phyloP scores from a whole-genome alignment of 257 asterid species.

The Petunia secreta region DNA sequence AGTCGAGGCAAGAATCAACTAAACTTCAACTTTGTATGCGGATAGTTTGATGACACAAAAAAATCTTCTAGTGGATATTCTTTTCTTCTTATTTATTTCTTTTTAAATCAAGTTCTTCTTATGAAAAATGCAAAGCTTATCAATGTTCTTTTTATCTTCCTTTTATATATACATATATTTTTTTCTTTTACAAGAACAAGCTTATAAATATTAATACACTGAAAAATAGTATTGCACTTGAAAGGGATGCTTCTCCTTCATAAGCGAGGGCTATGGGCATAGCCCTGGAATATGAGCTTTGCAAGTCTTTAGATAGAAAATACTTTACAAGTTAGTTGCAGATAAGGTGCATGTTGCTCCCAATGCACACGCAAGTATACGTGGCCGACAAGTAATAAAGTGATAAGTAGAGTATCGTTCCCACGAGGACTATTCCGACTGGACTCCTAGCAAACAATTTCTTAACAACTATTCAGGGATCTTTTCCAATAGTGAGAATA shows the following conservation, averaged over 20 bases:
- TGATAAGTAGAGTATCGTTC: too few relatives aligned
- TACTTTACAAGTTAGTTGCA: background rate
- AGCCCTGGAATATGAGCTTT: background rate
- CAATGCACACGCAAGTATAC: too few relatives aligned
- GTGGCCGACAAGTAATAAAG: too few relatives aligned
- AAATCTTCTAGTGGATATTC: background rate
- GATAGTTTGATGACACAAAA: background rate
- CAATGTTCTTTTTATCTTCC: background rate
- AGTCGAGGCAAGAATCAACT: conserved; percentile 2
- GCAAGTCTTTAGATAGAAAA: background rate
- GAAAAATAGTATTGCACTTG: background rate
- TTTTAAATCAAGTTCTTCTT: background rate
- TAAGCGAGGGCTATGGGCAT: background rate
- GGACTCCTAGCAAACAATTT: too few relatives aligned
- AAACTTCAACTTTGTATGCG: background rate
- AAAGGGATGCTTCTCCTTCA: background rate
- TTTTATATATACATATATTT: too few relatives aligned
- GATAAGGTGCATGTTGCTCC: background rate
- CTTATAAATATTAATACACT: background rate
- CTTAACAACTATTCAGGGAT: too few relatives aligned
- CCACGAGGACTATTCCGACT: too few relatives aligned
- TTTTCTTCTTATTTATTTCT: background rate
- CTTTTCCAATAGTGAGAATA: too few relatives aligned
- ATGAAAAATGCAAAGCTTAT: background rate
- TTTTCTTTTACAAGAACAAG: background rate